These are phyloP conservation scores for Fusarium sp. DNA, from an alignment of 2,329 filamentous ascomycete genomes.

Conservation along the genomic window DNA sequence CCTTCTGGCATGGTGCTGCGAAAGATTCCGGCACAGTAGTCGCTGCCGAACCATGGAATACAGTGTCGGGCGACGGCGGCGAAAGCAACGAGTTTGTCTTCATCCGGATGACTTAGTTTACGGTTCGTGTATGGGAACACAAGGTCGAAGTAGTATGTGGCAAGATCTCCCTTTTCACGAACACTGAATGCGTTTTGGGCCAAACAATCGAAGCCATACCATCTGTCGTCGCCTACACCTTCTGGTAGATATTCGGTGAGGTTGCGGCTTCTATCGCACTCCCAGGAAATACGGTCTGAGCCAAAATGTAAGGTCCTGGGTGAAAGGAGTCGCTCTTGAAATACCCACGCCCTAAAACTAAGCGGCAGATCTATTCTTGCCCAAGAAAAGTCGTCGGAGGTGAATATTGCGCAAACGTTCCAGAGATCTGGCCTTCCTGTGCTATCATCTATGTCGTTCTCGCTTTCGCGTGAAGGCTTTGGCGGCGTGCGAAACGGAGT, in stretches of 20 bases:
- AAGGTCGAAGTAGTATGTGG: not conserved
- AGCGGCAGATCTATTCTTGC: not conserved
- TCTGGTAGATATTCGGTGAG: not conserved
- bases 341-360: not conserved
- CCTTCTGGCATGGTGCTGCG: not conserved
- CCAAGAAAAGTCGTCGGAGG: not conserved
- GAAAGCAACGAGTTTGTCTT: not conserved
- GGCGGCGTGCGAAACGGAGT: not conserved
- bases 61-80: not conserved
- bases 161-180: not conserved
- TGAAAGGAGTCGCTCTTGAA: not conserved
- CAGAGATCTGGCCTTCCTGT: accelerated
- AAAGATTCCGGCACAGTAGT: not conserved
- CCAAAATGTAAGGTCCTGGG: not conserved
- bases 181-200: not conserved
- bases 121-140: not conserved
- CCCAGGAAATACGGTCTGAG: not conserved
- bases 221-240: too few species aligned
- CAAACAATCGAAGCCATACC: not conserved
- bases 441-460: not conserved
- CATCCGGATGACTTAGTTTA: not conserved
- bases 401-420: not conserved
- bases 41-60: not conserved
- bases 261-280: not conserved
- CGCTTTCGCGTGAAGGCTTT: too few species aligned